Percentiles rank a stretch among this genome's conserved stretches.
phyloP scores from a whole-genome alignment of 2,329 filamentous ascomycete genomes.

The Metarhizium robertsii region DNA sequence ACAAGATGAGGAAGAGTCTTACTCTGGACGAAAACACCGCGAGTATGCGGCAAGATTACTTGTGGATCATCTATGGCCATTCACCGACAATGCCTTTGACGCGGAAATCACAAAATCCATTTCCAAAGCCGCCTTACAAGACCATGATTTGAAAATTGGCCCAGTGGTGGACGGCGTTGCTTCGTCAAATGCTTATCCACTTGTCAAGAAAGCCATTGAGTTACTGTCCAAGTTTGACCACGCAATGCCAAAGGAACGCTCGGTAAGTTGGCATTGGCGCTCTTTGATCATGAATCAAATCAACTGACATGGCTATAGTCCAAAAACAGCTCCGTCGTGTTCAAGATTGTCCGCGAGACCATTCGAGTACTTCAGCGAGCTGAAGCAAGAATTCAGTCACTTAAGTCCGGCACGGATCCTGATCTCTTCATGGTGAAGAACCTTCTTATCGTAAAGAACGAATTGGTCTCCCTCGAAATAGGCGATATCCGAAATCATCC shows the following conservation, averaged over 20 bases:
- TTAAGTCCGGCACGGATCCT: constrained; percentile 54
- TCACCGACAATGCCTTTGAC: constrained; percentile 45
- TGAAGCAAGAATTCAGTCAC: constrained; percentile 58
- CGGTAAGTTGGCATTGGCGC: constrained; percentile 31
- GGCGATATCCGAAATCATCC: constrained; percentile 51
- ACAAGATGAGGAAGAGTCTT: constrained; percentile 48
- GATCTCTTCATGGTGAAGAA: constrained; percentile 94
- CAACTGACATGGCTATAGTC: constrained; percentile 14
- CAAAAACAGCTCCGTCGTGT: constrained; percentile 46
- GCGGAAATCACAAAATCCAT: constrained; percentile 46
- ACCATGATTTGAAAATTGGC: constrained; percentile 40
- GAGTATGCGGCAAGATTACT: constrained; percentile 47
- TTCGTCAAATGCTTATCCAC: constrained; percentile 48
- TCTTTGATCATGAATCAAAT: background rate
- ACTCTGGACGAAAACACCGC: constrained; percentile 42
- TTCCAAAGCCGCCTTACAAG: constrained; percentile 35
- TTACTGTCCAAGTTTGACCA: constrained; percentile 54
- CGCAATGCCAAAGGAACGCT: constrained; percentile 54
- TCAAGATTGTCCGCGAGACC: constrained; percentile 78
- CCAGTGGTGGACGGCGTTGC: constrained; percentile 38
- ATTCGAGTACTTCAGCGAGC: constrained; percentile 75
- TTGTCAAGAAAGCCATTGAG: constrained; percentile 49
- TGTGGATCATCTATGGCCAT: constrained; percentile 47
- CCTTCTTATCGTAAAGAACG: constrained; percentile 87
- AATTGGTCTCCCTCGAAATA: constrained; percentile 93